Base-by-base conservation (phyloP, 805 yeast species). In the Teunomyces cretensis region DNA sequence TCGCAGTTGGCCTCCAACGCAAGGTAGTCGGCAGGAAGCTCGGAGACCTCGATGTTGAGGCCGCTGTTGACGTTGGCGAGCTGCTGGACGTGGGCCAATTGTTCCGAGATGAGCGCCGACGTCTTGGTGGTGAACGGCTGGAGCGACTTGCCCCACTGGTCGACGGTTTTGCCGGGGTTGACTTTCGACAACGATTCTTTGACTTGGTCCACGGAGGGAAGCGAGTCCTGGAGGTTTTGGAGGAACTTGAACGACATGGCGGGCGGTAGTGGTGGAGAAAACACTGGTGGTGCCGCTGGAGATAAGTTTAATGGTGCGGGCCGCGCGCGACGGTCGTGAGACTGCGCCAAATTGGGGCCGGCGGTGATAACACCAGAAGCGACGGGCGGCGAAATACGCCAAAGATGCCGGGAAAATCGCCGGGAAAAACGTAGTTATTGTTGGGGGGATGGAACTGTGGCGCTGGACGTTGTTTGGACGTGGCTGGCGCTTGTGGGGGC, bases 1-100 rank as follows among this genome's bases (percentile, higher is more conserved):
- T 86, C 92, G 47, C 84, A 82, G 57, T 79, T 79, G 49, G 75
- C 72, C 61, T 86, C 95, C 57, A 87, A 70, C 47, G 78, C 75
- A 45, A 79, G 73, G 63, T 87, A 87, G 50, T 85, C 90, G 33
- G 76, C 78, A 39, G 95, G 95, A 42, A 87, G 73, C 61, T 85
- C 88, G 45, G 86, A 78, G 39, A 83, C 83, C 51, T 82, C 88
- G 45, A 82, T 75, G 30, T 80, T 72, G 30, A 62, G 48, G 26
- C 59, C 50, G n/a, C 39, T 51, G 44, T 56, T 56, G 39, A 45
- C 22, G 30, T 53, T 47, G 37, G 62, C 53, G 46, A 71, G 62
- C 33, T 67, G 73, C 45, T 70, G 75, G 15, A 71, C 70, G 53
- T 71, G 76, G 37, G 86, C 84, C 48, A 85, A 74, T 54, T 76